phyloP scores from a whole-genome alignment of 2,329 filamentous ascomycete species.

The Fusarium foetens region DNA sequence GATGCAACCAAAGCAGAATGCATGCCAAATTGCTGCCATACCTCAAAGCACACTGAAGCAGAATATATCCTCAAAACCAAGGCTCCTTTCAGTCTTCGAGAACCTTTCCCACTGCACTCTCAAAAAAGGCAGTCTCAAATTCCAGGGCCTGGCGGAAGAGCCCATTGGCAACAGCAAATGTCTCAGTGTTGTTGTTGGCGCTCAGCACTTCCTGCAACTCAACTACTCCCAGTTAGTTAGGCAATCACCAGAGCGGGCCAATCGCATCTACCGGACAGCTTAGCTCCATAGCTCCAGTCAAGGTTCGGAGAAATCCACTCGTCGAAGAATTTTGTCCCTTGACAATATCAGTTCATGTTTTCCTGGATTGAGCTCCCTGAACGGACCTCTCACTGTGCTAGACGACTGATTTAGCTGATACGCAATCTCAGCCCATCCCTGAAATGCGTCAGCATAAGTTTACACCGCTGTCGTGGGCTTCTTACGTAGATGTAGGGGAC shows the following conservation, averaged over 20 bases:
- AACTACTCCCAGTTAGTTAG: not conserved
- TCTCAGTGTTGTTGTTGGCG: not conserved
- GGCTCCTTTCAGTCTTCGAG: accelerated
- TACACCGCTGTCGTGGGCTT: accelerated
- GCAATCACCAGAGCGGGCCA: accelerated
- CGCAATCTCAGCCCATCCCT: not conserved
- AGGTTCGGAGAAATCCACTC: not conserved
- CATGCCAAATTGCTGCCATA: accelerated
- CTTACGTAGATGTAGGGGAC: not conserved
- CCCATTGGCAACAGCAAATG: not conserved
- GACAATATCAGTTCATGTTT: not conserved
- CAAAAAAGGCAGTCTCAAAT: not conserved
- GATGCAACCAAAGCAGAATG: accelerated
- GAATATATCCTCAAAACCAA: not conserved
- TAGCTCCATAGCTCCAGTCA: not conserved
- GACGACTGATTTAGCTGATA: not conserved
- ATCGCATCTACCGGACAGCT: not conserved
- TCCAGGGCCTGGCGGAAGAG: not conserved
- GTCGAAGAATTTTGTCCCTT: not conserved
- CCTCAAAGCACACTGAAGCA: too few relatives aligned
- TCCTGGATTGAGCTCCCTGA: accelerated
- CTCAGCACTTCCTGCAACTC: not conserved
- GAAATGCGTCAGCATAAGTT: accelerated
- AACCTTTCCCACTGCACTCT: not conserved
- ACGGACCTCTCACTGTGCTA: not conserved